These are phyloP conservation scores for Fusarium hostae DNA, from an alignment of 2,329 filamentous ascomycete species.

Conservation along the genomic window DNA sequence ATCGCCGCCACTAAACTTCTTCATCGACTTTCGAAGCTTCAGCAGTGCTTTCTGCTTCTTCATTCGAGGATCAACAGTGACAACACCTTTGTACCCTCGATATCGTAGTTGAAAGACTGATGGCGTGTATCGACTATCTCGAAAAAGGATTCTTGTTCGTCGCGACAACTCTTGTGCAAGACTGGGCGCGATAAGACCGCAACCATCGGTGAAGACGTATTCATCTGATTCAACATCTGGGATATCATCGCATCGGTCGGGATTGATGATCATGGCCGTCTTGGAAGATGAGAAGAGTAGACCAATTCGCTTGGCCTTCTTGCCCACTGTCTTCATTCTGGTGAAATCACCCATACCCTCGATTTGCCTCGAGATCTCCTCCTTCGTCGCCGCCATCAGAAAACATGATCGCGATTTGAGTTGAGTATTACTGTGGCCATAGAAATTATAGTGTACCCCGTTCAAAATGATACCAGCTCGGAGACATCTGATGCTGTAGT, in stretches of 20 bases:
- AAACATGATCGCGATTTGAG: conserved; percentile 7
- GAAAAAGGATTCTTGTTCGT: background rate
- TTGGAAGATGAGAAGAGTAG: background rate
- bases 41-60: background rate
- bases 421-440: conserved; percentile 1
- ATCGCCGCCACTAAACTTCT: conserved; percentile 1
- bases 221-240: background rate
- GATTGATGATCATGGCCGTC: background rate
- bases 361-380: background rate
- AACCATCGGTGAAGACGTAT: conserved; percentile 1
- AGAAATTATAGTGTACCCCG: conserved; percentile 1
- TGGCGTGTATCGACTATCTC: background rate
- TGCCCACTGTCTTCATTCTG: background rate
- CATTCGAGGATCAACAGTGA: conserved; percentile 5
- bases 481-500: conserved; percentile 6
- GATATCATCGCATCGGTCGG: background rate
- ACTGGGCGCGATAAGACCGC: background rate
- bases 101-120: conserved; percentile 8
- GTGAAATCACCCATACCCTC: background rate
- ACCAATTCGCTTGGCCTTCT: background rate
- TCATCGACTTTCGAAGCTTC: conserved; percentile 11
- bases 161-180: background rate
- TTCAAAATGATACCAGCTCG: background rate
- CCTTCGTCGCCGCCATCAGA: background rate
- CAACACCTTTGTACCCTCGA: background rate